Conservation (phyloP, 805 yeast genomes). For the Saccharomyces eubayanus region DNA sequence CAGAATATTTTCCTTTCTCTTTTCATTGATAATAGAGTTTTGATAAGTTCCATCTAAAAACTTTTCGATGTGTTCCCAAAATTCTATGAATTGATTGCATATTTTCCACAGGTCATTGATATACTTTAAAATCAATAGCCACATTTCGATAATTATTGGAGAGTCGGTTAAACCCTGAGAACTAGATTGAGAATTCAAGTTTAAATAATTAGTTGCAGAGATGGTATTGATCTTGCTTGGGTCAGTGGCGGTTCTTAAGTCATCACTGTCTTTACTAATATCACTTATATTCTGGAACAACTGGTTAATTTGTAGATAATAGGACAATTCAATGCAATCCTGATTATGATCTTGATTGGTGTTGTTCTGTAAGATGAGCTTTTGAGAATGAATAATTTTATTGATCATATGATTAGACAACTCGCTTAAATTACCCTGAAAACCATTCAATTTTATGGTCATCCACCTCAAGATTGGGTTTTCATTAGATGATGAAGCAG, state of each 20-base stretch:
- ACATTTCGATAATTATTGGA: constrained; percentile 49
- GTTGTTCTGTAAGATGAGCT: constrained; percentile 31
- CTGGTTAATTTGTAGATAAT: constrained; percentile 24
- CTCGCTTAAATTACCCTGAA: constrained; percentile 34
- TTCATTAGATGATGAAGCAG: constrained; percentile 27
- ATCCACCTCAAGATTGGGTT: constrained; percentile 64
- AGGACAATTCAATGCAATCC: constrained; percentile 30
- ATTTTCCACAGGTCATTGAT: constrained; percentile 35
- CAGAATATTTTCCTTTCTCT: constrained; percentile 30
- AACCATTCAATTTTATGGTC: constrained; percentile 38
- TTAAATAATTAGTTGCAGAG: not conserved
- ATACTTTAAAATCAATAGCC: constrained; percentile 43
- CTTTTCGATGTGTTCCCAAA: constrained; percentile 48
- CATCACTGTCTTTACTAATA: constrained; percentile 3
- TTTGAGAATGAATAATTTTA: constrained; percentile 35
- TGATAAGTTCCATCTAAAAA: constrained; percentile 45
- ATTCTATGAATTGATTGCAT: constrained; percentile 37
- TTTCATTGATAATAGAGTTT: constrained; percentile 34
- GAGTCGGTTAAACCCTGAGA: constrained; percentile 39
- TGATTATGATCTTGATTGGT: constrained; percentile 10
- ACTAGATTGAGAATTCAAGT: constrained; percentile 1
- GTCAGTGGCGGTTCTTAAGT: constrained; percentile 2
- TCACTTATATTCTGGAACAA: constrained; percentile 14
- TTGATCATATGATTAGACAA: constrained; percentile 36
- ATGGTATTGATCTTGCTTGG: not conserved